phyloP scores from a whole-genome alignment of 306 rosid species.

The Vachellia pachyceras region DNA sequence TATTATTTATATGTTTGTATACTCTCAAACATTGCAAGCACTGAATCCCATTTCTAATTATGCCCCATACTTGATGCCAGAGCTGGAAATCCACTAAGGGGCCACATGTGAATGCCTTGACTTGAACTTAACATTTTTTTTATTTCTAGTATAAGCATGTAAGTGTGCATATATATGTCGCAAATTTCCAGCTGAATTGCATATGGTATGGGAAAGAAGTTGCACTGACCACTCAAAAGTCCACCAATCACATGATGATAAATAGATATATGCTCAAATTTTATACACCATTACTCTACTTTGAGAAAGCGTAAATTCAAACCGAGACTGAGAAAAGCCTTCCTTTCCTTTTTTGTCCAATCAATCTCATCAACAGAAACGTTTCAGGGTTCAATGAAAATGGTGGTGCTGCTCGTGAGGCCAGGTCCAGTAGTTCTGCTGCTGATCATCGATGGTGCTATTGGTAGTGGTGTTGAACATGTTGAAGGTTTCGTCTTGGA shows the following conservation, averaged over 20 bases:
- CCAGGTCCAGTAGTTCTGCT: conserved; percentile 88
- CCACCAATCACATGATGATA: conserved; percentile 41
- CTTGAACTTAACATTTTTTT: not conserved
- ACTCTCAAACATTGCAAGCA: conserved; percentile 42
- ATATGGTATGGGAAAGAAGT: conserved; percentile 32
- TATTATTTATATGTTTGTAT: not conserved
- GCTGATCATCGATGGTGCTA: conserved; percentile 54
- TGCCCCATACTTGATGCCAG: conserved; percentile 61
- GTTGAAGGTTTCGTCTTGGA: conserved; percentile 76
- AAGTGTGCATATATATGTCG: conserved; percentile 4
- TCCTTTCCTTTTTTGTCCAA: not conserved
- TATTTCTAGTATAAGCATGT: not conserved
- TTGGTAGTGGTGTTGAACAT: conserved; percentile 56
- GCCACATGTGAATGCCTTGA: conserved; percentile 46
- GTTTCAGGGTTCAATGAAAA: conserved; percentile 47
- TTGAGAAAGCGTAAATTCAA: conserved; percentile 42
- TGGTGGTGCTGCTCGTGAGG: conserved; percentile 67
- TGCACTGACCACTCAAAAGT: conserved; percentile 42
- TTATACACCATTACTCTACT: conserved; percentile 58
- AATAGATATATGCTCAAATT: conserved; percentile 48
- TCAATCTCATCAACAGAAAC: conserved; percentile 20
- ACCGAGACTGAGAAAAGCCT: conserved; percentile 18
- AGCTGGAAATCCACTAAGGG: conserved; percentile 69
- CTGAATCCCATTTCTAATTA: conserved; percentile 53
- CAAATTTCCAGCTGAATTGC: conserved; percentile 24